Evolutionary conservation across 176 grass and related monocot genomes (phyloP).

Genomic region (Zoysia pacifica): DNA sequence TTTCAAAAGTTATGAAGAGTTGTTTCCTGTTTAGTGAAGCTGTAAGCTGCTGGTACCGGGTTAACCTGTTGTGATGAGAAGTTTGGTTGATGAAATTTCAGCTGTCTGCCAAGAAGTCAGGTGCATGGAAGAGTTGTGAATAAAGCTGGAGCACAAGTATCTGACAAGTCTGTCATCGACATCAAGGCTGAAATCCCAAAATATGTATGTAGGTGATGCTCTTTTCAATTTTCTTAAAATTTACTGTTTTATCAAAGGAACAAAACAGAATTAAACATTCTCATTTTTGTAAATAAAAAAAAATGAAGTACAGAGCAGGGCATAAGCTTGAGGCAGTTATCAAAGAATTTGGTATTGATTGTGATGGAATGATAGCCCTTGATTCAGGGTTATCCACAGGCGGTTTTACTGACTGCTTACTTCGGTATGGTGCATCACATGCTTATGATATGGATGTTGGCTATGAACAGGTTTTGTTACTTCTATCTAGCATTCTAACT

Average conservation of each 20-base stretch:
- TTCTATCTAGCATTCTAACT: conserved; percentile 9
- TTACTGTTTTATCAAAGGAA: conserved; percentile 6
- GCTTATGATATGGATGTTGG: conserved; percentile 98
- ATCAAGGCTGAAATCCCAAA: conserved; percentile 93
- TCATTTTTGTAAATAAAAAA: not conserved
- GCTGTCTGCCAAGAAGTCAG: conserved; percentile 45
- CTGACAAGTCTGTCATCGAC: conserved; percentile 82
- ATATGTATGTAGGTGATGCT: conserved; percentile 99
- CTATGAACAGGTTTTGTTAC: conserved; percentile 80
- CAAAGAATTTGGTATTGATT: conserved; percentile 75
- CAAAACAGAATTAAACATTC: conserved; percentile 24
- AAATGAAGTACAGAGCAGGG: conserved; percentile 66
- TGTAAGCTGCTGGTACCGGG: not conserved
- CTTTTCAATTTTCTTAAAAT: conserved; percentile 35
- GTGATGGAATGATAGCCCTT: conserved; percentile 81
- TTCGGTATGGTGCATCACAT: conserved; percentile 79
- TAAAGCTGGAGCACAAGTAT: conserved; percentile 95
- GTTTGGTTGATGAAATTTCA: not conserved
- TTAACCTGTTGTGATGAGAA: not conserved
- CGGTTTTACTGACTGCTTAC: conserved; percentile 93
- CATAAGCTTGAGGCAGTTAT: conserved; percentile 97
- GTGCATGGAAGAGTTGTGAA: conserved; percentile 85
- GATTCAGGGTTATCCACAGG: conserved; percentile 98
- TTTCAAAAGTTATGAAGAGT: not conserved
- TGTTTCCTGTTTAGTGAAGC: not conserved